Evolutionary conservation across 2,329 filamentous ascomycete genomes (phyloP).

Genomic region (Aspergillus viridinutans): DNA sequence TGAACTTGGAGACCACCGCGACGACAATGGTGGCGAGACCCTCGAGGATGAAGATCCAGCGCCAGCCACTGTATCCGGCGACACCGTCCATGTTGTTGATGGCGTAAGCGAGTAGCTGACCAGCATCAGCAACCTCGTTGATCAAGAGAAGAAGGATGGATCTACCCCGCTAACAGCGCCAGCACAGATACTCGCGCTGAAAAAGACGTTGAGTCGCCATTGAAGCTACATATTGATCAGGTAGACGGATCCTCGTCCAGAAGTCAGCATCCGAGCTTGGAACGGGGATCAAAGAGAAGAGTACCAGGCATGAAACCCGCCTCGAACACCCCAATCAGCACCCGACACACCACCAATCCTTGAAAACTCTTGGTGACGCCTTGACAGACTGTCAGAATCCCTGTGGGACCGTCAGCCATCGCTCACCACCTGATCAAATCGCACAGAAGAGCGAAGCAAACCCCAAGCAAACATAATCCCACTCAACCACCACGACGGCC

Average conservation of each 20-base stretch:
- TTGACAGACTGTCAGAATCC: slow-evolving; percentile 41
- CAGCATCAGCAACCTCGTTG: background rate
- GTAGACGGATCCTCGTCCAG: slow-evolving; percentile 25
- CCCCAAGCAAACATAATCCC: slow-evolving; percentile 42
- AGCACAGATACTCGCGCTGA: slow-evolving; percentile 34
- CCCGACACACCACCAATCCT: slow-evolving; percentile 34
- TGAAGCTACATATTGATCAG: slow-evolving; percentile 39
- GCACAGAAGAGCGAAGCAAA: slow-evolving; percentile 12
- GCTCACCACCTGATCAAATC: background rate
- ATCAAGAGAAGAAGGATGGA: background rate
- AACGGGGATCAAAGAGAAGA: background rate
- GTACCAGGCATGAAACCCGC: slow-evolving; percentile 37
- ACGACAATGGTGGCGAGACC: slow-evolving; percentile 46
- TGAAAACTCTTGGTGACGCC: slow-evolving; percentile 39
- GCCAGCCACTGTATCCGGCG: slow-evolving; percentile 39
- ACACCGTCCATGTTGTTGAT: slow-evolving; percentile 40
- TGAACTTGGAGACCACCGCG: slow-evolving; percentile 49
- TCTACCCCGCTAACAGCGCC: slow-evolving; percentile 38
- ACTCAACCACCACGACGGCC: slow-evolving; percentile 40
- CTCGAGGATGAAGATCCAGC: slow-evolving; percentile 50
- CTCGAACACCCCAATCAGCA: slow-evolving; percentile 36
- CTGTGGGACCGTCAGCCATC: slow-evolving; percentile 16
- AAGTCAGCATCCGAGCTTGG: background rate
- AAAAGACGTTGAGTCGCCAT: slow-evolving; percentile 35
- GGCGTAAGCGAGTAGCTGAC: slow-evolving; percentile 39